Evolutionary conservation across 148 eudicot species (phyloP).

Genomic region (Chenopodium formosanum): DNA sequence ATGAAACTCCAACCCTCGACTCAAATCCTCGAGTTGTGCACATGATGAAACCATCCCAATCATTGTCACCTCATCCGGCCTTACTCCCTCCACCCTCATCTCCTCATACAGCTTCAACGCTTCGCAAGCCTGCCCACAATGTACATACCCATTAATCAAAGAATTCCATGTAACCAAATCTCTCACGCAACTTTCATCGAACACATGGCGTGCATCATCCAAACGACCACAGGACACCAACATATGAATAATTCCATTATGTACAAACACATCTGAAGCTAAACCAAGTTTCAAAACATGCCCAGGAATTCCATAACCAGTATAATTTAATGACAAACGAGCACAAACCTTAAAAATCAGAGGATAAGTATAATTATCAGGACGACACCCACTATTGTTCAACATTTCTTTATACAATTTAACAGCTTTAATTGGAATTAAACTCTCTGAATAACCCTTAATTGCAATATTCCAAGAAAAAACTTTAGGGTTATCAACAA

Average conservation of each 20-base stretch:
- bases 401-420: conserved; percentile 47
- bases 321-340: conserved; percentile 23
- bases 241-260: conserved; percentile 53
- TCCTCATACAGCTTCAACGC: conserved; percentile 46
- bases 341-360: conserved; percentile 50
- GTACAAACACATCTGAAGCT: conserved; percentile 42
- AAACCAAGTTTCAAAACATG: conserved; percentile 59
- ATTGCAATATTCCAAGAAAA: conserved; percentile 57
- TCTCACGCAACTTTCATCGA: conserved; percentile 56
- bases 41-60: conserved; percentile 52
- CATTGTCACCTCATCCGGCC: conserved; percentile 61
- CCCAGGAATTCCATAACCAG: conserved; percentile 47
- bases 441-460: conserved; percentile 40
- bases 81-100: conserved; percentile 40
- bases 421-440: conserved; percentile 28
- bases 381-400: conserved; percentile 25
- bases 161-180: conserved; percentile 65
- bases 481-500: conserved; percentile 32
- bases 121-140: conserved; percentile 37
- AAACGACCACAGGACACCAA: conserved; percentile 42
- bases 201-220: conserved; percentile 48
- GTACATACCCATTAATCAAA: conserved; percentile 58
- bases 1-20: conserved; percentile 46
- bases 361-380: conserved; percentile 53
- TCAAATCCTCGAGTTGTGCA: conserved; percentile 46